Evolutionary conservation across 140 eudicot species (phyloP), one percentile per base, ranked within the genome.

Genomic region (Stevia rebaudiana): DNA sequence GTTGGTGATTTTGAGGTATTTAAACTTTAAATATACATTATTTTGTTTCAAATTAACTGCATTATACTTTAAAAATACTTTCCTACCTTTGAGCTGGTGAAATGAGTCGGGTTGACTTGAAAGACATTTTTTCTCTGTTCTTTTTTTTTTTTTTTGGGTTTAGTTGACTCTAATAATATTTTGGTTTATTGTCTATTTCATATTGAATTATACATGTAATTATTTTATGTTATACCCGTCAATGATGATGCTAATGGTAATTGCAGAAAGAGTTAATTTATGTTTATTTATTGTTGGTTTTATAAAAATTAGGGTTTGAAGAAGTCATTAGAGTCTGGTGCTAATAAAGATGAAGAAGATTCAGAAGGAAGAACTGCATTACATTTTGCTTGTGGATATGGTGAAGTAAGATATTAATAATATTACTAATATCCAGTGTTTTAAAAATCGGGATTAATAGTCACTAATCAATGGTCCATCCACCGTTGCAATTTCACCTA

Each of bases 321-420:
- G 77, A 82, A 74, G 16, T 95, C 95, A 50, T 57, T 90, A 67
- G 88, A 90, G 53, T 74, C 85, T 18, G 98, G 98, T 72, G 95
- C 86, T 33, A 88, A 90, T 67, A 84, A 85, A 56, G 94, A 87
- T 79, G 98, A 90, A 77, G 97, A 82, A 69, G 98, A 90, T 82
- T 74, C 95, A 46, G 98, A 87, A 72, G 98, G 96, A 70, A 90
- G 96, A 77, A 84, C 95, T n/a, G 95, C 98, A n/a, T 64, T 90
- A 69, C 98, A 90, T 73, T 87, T 84, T 79, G 91, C 98, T 3
- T 82, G 98, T 79, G 98, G 95, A 21, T 87, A 90, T 65, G 98
- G 96, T 39, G 98, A 90, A 95, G 98, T 90, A 84, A 31, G 61
- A 6, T 44, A 39, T 11, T n/a, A n/a, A n/a, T n/a, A n/a, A n/a